Evolutionary conservation across 2,329 filamentous ascomycete genomes (phyloP).

Genomic region (Talaromyces sp.): DNA sequence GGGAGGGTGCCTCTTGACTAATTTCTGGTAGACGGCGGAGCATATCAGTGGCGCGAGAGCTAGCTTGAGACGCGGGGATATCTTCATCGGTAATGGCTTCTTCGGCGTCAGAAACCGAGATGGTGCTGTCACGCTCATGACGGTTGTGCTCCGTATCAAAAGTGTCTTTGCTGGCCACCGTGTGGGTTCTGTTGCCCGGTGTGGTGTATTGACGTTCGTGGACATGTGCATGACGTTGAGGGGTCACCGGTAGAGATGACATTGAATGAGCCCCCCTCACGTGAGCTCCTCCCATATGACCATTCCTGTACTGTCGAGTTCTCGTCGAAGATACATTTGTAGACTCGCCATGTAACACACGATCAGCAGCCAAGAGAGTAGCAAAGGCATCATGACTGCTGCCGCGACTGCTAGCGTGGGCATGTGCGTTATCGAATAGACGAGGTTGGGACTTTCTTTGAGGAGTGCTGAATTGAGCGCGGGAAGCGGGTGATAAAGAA

Average conservation of each 20-base stretch:
- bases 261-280: constrained; percentile 70
- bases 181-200: constrained; percentile 50
- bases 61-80: constrained; percentile 68
- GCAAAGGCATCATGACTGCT: constrained; percentile 64
- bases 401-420: constrained; percentile 40
- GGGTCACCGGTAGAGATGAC: constrained; percentile 77
- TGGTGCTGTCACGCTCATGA: constrained; percentile 73
- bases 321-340: constrained; percentile 63
- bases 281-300: constrained; percentile 20
- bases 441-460: constrained; percentile 38
- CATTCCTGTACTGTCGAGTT: constrained; percentile 45
- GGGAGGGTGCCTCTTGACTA: constrained; percentile 33
- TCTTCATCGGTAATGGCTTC: constrained; percentile 57
- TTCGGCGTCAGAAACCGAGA: constrained; percentile 60
- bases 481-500: constrained; percentile 58
- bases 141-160: constrained; percentile 25
- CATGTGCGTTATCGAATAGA: constrained; percentile 37
- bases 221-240: constrained; percentile 51
- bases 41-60: constrained; percentile 70
- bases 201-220: constrained; percentile 54
- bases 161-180: constrained; percentile 33
- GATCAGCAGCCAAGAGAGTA: constrained; percentile 66
- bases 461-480: constrained; percentile 44
- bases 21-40: constrained; percentile 53
- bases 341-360: constrained; percentile 73